Evolutionary conservation across 73 alveolate genomes (phyloP).

Genomic region (Paramecium sexaurelia): DNA sequence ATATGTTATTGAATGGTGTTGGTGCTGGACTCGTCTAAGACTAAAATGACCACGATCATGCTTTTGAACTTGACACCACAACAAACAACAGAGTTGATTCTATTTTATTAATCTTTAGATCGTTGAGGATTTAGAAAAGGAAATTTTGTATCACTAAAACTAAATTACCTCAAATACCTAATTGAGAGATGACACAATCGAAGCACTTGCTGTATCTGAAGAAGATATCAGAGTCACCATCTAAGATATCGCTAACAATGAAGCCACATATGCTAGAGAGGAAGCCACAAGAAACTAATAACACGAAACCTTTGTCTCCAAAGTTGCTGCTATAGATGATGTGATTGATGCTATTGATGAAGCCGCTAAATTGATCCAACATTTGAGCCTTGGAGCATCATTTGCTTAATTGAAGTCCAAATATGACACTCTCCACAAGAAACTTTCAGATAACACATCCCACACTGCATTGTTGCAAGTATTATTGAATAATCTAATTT

Average conservation of each 20-base stretch:
- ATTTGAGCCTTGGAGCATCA: slow-evolving; percentile 63
- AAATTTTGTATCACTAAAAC: slow-evolving; percentile 23
- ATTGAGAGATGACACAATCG: slow-evolving; percentile 57
- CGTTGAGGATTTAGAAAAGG: slow-evolving; percentile 37
- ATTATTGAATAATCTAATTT: not conserved
- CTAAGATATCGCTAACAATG: slow-evolving; percentile 44
- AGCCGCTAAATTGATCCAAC: slow-evolving; percentile 66
- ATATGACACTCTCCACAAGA: slow-evolving; percentile 60
- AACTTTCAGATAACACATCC: slow-evolving; percentile 46
- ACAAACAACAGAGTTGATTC: slow-evolving; percentile 11
- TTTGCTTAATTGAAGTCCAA: slow-evolving; percentile 61
- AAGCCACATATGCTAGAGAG: slow-evolving; percentile 56
- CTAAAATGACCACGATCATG: slow-evolving; percentile 33
- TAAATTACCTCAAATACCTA: slow-evolving; percentile 21
- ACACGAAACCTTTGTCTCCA: slow-evolving; percentile 37
- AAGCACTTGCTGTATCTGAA: slow-evolving; percentile 48
- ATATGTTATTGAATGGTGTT: slow-evolving; percentile 51
- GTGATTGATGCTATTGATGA: slow-evolving; percentile 69
- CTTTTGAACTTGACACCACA: slow-evolving; percentile 12
- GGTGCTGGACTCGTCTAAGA: slow-evolving; percentile 53
- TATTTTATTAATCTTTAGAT: not conserved
- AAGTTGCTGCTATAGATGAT: slow-evolving; percentile 56
- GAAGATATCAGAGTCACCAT: slow-evolving; percentile 43
- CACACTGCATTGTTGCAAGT: slow-evolving; percentile 62
- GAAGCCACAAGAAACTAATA: slow-evolving; percentile 54